Evolutionary conservation across 805 yeast genomes (phyloP).

Genomic region (Ogataea haglerorum): DNA sequence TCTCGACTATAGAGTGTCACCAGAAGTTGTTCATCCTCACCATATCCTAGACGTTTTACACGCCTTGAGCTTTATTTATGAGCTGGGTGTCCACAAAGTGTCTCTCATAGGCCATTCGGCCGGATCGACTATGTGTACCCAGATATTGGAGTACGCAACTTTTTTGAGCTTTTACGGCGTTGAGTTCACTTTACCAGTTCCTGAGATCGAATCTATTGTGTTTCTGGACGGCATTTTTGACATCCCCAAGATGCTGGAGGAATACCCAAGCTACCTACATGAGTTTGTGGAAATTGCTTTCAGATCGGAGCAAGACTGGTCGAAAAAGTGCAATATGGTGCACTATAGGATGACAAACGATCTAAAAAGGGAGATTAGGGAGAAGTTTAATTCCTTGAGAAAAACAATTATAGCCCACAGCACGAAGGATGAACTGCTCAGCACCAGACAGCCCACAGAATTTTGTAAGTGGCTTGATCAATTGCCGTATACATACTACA

Average conservation of each 20-base stretch:
- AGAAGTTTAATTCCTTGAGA: conserved; percentile 9
- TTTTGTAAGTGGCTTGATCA: conserved; percentile 36
- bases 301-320: conserved; percentile 17
- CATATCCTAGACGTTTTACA: conserved; percentile 54
- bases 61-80: conserved; percentile 35
- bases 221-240: conserved; percentile 73
- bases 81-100: conserved; percentile 24
- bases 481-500: conserved; percentile 11
- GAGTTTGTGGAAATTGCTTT: conserved; percentile 62
- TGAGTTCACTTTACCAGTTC: conserved; percentile 12
- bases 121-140: conserved; percentile 68
- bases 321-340: conserved; percentile 16
- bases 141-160: conserved; percentile 36
- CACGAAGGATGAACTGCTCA: conserved; percentile 59
- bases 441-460: conserved; percentile 44
- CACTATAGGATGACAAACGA: conserved; percentile 8
- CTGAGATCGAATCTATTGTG: conserved; percentile 27
- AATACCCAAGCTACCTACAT: conserved; percentile 53
- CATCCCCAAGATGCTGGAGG: conserved; percentile 45
- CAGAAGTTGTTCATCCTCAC: conserved; percentile 56
- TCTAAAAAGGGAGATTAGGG: not conserved
- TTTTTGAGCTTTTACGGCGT: conserved; percentile 8
- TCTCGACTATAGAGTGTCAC: conserved; percentile 65
- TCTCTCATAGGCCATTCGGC: conserved; percentile 72
- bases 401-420: conserved; percentile 54